Base-by-base conservation (phyloP, 2,329 filamentous ascomycete genomes). In the Stagonosporopsis vannaccii region DNA sequence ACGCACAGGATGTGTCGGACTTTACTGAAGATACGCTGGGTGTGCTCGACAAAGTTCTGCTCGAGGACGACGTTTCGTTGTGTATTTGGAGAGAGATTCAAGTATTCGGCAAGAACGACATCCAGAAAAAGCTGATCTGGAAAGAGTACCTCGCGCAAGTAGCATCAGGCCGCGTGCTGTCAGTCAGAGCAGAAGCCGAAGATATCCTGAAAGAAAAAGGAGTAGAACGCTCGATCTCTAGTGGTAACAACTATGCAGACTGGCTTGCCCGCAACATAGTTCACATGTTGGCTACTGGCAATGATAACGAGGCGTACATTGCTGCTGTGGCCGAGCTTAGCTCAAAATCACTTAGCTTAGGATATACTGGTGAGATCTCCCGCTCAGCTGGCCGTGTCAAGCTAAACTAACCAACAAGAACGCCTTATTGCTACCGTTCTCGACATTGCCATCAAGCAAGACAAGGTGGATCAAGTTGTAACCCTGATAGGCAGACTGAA, bases 211-310 rank as follows among this genome's bases (percentile, higher is more conserved):
- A 79, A 49, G 69, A 77, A 19, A 63, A 66, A 3, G 40, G 43
- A 1, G 12, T 13, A 0, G 63, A 52, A 17, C 68, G 73, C 1
- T 96, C 91, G 90, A 68, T 91, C 30, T 81, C 85, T 0, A 83
- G 87, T 60, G 88, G 89, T 3, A 79, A 79, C 23, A 73, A 82
- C 17, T 96, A 90, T 76, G 83, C 85, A 12, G 76, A 76, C 26
- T 97, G 92, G 92, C 75, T 97, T 35, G 89, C 87, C 2, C 76
- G 75, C 13, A 90, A 87, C 69, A 80, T 95, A 45, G 79, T 75
- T 30, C 58, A 69, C 17, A 74, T 83, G 65, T 72, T 87, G 75
- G 79, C 75, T 68, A 39, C 72, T 6, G 54, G 66, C 12, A 63
- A 73, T 60, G 28, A 60, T 52, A 64, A 74, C 72, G 62, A 75